Conservation (phyloP, 345 rosid genomes). For the Arabis alpina region DNA sequence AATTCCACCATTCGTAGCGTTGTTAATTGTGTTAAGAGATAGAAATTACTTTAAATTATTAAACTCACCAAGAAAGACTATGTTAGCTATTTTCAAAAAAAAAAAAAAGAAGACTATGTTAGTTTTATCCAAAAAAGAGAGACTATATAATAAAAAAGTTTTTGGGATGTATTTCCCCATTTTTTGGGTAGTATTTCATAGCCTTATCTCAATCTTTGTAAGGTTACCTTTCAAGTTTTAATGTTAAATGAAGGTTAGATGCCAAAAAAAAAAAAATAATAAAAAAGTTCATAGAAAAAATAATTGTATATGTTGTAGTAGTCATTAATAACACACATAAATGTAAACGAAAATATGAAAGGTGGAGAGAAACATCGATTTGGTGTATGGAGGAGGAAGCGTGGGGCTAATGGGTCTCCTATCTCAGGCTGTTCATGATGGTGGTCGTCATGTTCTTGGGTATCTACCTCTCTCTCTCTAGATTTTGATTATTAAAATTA, state of each 20-base stretch:
- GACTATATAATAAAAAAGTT: background rate
- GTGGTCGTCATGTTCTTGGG: constrained; percentile 50
- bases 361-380: constrained; percentile 45
- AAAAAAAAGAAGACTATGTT: no score
- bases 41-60: background rate
- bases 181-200: no score
- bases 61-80: background rate
- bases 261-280: no score
- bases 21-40: background rate
- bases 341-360: constrained; percentile 18
- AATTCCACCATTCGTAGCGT: constrained; percentile 5
- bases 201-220: no score
- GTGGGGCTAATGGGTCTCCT: constrained; percentile 48
- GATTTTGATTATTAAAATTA: background rate
- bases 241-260: no score
- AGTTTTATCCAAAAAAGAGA: no score
- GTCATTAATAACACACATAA: constrained; percentile 18
- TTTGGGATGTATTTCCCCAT: no score
- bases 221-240: no score
- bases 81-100: background rate
- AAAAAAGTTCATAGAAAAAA: background rate
- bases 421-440: constrained; percentile 46
- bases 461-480: background rate
- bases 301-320: background rate
- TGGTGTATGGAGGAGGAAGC: constrained; percentile 50